phyloP scores from a whole-genome alignment of 2,329 filamentous ascomycete species.

The Aureobasidium sp. region DNA sequence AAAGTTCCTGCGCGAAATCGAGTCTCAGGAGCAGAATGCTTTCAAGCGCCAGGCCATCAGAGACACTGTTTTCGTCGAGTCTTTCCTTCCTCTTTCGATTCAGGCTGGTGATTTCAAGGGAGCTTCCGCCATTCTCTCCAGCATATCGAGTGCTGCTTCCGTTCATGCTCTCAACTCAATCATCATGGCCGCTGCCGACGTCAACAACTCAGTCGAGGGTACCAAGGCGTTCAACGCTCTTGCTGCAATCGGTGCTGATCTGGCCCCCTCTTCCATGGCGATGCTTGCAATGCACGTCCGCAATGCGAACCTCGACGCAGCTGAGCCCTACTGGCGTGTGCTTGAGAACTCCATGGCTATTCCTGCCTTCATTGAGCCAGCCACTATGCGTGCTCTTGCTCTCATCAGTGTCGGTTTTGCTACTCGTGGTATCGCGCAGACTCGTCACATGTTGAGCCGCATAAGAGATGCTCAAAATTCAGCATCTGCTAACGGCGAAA shows the following conservation, averaged over 20 bases:
- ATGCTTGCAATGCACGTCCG: conserved; percentile 83
- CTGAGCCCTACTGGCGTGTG: conserved; percentile 73
- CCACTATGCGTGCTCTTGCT: conserved; percentile 83
- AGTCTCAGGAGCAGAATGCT: conserved; percentile 22
- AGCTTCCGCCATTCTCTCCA: conserved; percentile 64
- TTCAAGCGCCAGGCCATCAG: conserved; percentile 55
- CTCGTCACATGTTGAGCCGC: conserved; percentile 78
- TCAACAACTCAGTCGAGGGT: conserved; percentile 62
- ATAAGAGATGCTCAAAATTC: conserved; percentile 58
- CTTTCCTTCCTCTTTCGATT: conserved; percentile 73
- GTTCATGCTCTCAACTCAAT: conserved; percentile 63
- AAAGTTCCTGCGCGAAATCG: conserved; percentile 77
- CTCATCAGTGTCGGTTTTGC: conserved; percentile 80
- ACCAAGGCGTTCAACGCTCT: conserved; percentile 48
- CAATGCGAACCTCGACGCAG: conserved; percentile 67
- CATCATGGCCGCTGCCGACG: conserved; percentile 72
- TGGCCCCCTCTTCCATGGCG: conserved; percentile 59
- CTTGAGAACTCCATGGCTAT: conserved; percentile 57
- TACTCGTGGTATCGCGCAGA: conserved; percentile 70
- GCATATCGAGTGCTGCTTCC: conserved; percentile 53
- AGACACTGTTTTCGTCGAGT: conserved; percentile 63
- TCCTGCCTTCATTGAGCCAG: conserved; percentile 71
- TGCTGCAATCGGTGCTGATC: conserved; percentile 41
- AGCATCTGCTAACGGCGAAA: conserved; percentile 43
- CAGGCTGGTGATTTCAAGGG: conserved; percentile 62